Base-by-base conservation (phyloP, 75 land plant species). In the Ceratopteris richardii region DNA sequence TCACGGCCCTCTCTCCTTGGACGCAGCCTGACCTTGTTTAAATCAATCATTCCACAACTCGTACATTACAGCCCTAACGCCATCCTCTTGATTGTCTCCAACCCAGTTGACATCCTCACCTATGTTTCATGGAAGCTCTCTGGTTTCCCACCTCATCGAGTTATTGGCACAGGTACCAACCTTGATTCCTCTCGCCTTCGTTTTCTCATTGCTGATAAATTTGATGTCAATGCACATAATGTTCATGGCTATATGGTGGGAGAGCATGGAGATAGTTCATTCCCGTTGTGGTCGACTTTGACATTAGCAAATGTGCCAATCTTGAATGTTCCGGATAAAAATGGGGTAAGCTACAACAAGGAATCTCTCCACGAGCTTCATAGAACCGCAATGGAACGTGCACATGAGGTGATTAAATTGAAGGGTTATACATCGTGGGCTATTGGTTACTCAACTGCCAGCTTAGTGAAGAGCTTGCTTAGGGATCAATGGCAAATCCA, bases 201-300 rank as follows among this genome's bases (percentile, higher is more conserved):
- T 50, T 88, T 74, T 61, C 68, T 80, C 26, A 61, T 88, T 29
- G n/a, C n/a, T n/a, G n/a, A n/a, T n/a, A n/a, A n/a, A n/a, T n/a
- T n/a, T n/a, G n/a, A n/a, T n/a, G n/a, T n/a, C n/a, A n/a, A n/a
- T n/a, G n/a, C n/a, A n/a, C n/a, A n/a, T n/a, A n/a, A n/a, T n/a
- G n/a, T n/a, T n/a, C n/a, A n/a, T n/a, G n/a, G n/a, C n/a, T n/a
- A n/a, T n/a, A n/a, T n/a, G n/a, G n/a, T n/a, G n/a, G 93, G 93
- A 1, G 89, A 88, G 76, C 93, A 88, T 33, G 93, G 93, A 0
- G 93, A 88, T 77, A 85, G 85, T 60, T 88, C 90, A 3, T 85
- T 88, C 71, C 92, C 93, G 26, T 67, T 88, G 27, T 88, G 93
- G 93, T 88, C 93, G 25, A 85, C 81, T 66, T 74, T 85, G 19